phyloP scores from a whole-genome alignment of 2,329 filamentous ascomycete genomes.

The Fusarium sp. region DNA sequence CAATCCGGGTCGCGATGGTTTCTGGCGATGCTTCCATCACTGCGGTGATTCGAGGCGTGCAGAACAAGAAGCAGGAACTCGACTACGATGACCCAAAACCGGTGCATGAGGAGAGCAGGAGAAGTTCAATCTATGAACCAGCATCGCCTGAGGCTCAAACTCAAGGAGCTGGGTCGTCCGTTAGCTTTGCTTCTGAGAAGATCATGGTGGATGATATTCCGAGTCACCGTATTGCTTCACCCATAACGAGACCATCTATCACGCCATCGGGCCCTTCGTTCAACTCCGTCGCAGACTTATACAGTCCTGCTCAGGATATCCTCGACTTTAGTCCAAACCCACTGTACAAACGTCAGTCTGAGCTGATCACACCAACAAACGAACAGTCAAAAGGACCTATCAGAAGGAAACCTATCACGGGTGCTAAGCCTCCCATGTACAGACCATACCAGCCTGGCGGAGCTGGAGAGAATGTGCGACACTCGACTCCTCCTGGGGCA shows the following conservation, averaged over 20 bases:
- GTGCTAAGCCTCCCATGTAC: background rate
- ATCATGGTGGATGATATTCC: background rate
- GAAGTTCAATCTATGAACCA: slow-evolving; percentile 1
- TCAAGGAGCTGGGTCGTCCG: background rate
- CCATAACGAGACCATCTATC: background rate
- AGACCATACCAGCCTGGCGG: slow-evolving; percentile 18
- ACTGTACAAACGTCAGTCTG: background rate
- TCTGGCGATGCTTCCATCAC: slow-evolving; percentile 21
- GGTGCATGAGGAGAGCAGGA: background rate
- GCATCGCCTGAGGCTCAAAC: background rate
- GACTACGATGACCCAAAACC: slow-evolving; percentile 15
- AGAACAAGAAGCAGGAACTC: slow-evolving; percentile 24
- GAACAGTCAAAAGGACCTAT: slow-evolving; percentile 6
- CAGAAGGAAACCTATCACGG: slow-evolving; percentile 26
- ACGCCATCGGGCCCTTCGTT: background rate
- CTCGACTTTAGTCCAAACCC: slow-evolving; percentile 6
- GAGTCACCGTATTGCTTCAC: background rate
- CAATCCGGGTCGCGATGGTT: slow-evolving; percentile 19
- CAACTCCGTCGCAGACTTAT: slow-evolving; percentile 1
- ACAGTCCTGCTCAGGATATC: slow-evolving; percentile 15
- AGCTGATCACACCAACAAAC: background rate
- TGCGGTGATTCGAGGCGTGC: slow-evolving; percentile 25
- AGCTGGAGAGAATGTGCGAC: background rate
- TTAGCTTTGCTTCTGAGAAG: slow-evolving; percentile 10
- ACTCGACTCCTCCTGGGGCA: slow-evolving; percentile 8